phyloP scores from a whole-genome alignment of 768 basidiomycete genomes.

The Panus rudis region DNA sequence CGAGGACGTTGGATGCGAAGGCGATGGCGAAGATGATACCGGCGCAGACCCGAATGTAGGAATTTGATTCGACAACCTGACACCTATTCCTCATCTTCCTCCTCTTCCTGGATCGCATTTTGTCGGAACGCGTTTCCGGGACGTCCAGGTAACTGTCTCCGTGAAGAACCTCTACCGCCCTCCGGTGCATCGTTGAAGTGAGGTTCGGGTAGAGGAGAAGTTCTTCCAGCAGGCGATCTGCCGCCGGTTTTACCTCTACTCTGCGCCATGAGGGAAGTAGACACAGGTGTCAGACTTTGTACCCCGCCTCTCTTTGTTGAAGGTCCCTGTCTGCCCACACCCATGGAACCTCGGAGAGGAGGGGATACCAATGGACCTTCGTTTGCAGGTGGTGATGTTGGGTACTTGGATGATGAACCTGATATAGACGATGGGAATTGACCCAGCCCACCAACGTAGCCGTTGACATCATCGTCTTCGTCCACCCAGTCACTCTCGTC shows the following conservation, averaged over 20 bases:
- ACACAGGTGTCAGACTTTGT: conserved; percentile 8
- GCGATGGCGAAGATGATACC: no score
- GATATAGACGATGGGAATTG: conserved; percentile 37
- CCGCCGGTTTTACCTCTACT: conserved; percentile 27
- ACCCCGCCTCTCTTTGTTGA: conserved; percentile 10
- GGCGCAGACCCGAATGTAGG: no score
- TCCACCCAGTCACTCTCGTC: conserved; percentile 89
- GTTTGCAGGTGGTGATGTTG: conserved; percentile 10
- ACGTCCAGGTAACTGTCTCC: conserved; percentile 67
- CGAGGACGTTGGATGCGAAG: no score
- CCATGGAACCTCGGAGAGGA: conserved; percentile 5
- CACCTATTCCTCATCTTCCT: conserved; percentile 72
- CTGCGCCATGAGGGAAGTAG: conserved; percentile 4
- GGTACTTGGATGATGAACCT: conserved; percentile 8
- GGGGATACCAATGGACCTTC: conserved; percentile 14
- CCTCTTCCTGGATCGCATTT: conserved; percentile 76
- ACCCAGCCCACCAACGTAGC: conserved; percentile 74
- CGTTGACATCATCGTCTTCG: conserved; percentile 69
- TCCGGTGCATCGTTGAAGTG: conserved; percentile 40
- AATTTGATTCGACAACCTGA: no score
- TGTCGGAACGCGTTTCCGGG: conserved; percentile 66
- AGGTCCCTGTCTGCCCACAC: conserved; percentile 2
- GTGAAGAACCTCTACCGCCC: conserved; percentile 39
- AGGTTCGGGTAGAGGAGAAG: conserved; percentile 55
- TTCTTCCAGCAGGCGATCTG: conserved; percentile 54